Conservation (phyloP, 345 rosid genomes). For the Heritiera littoralis region DNA sequence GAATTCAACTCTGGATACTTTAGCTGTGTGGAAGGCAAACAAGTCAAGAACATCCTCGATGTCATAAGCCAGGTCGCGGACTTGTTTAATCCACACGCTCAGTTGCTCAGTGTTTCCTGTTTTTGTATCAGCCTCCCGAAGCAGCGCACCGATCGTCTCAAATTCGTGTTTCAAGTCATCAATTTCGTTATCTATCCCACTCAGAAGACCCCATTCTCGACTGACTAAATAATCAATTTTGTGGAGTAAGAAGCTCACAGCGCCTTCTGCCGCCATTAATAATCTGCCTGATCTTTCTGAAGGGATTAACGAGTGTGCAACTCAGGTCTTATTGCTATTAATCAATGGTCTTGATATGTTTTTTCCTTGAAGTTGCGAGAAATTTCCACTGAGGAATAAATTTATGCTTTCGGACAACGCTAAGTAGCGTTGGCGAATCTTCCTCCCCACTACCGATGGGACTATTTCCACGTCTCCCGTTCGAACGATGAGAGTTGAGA, state of each 20-base stretch:
- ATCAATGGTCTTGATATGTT: no score
- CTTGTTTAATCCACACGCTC: slow-evolving; percentile 13
- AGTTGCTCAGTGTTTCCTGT: neutral
- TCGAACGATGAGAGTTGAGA: no score
- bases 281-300: neutral
- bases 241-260: slow-evolving; percentile 4
- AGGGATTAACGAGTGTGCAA: no score
- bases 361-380: no score
- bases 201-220: slow-evolving; percentile 11
- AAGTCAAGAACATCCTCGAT: slow-evolving; percentile 22
- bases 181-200: slow-evolving; percentile 9
- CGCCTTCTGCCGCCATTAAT: neutral
- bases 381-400: no score
- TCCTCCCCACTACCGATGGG: no score
- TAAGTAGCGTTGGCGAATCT: no score
- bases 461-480: no score
- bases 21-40: slow-evolving; percentile 10
- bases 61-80: slow-evolving; percentile 15
- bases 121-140: slow-evolving; percentile 10
- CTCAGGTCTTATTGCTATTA: no score
- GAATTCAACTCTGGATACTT: neutral
- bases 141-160: slow-evolving; percentile 4
- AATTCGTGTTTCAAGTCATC: slow-evolving; percentile 5
- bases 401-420: no score
- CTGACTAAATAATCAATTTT: slow-evolving; percentile 5